Base-by-base conservation (phyloP, 768 basidiomycete species). In the Tylopilus vinaceipallidus region DNA sequence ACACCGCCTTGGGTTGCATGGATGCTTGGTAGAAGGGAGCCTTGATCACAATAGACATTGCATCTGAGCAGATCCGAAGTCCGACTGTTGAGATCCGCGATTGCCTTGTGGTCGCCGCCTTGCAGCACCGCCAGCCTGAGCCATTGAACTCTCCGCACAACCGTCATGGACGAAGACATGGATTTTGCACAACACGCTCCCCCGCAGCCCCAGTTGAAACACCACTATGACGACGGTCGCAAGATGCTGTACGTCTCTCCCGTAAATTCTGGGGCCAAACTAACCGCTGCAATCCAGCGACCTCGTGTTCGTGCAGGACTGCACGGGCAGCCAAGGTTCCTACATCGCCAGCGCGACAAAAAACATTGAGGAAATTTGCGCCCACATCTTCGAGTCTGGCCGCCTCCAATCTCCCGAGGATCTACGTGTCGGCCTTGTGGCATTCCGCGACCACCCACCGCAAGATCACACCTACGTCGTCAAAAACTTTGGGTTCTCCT, bases 371-470 rank as follows among this genome's bases (percentile, higher is more conserved):
- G 81, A 89, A 65, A 98, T 98, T 63, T 95, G 90, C 65, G 88
- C 87, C 40, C 86, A 90, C 71, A 98, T 98, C 56, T 91, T 91
- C 71, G 88, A 94, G 71, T 94, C 92, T 20, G 94, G 94, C 35
- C 89, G 88, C 61, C 81, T 98, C n/a, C 86, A 88, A 64, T 75
- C 80, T 47, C 80, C 75, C 38, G 93, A 95, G 61, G 95, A 97
- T 68, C 80, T 95, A 19, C 83, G 92, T 54, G 84, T 98, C 34
- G 97, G 95, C 50, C 79, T 98, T 51, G 80, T 98, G 56, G 94
- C 93, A 35, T 98, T 95, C 72, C 83, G 95, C 53, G 95, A 98
- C 73, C 92, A 98, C 64, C 95, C 95, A 22, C 95, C 95, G 14
- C 95, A 98, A 73, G 95, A 98, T 65, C 91, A 91, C 61, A 94